Evolutionary conservation across 2,329 filamentous ascomycete genomes (phyloP).

Genomic region (Venturiaceae sp.): DNA sequence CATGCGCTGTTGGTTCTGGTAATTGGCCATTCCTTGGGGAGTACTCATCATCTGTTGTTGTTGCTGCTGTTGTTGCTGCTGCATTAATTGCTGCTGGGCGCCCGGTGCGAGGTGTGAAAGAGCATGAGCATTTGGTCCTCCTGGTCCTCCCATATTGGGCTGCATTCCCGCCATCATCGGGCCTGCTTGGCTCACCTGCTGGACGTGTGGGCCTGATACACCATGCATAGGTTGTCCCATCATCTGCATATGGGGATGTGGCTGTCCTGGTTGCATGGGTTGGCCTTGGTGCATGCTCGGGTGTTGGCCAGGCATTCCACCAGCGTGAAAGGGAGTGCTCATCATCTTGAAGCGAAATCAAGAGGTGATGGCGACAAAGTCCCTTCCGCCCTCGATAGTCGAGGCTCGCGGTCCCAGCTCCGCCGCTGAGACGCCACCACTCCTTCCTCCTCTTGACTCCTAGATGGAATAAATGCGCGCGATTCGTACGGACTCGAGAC

Average conservation of each 20-base stretch:
- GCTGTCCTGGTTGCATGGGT: conserved; percentile 54
- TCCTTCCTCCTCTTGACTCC: conserved; percentile 1
- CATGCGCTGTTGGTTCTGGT: conserved; percentile 44
- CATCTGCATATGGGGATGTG: conserved; percentile 51
- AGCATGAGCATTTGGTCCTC: conserved; percentile 53
- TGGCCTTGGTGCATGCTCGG: conserved; percentile 57
- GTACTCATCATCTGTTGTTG: conserved; percentile 29
- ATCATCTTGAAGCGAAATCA: conserved; percentile 21
- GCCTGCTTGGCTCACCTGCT: conserved; percentile 60
- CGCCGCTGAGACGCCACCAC: conserved; percentile 4
- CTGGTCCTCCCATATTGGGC: conserved; percentile 47
- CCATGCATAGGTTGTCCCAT: conserved; percentile 62
- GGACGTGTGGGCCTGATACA: conserved; percentile 60
- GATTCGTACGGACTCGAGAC: neutral
- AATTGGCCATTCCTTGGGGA: conserved; percentile 11
- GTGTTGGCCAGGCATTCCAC: conserved; percentile 53
- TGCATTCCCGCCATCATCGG: conserved; percentile 68
- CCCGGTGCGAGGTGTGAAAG: conserved; percentile 57
- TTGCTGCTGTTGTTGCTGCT: conserved; percentile 34
- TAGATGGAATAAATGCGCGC: neutral
- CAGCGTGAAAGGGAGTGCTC: conserved; percentile 59
- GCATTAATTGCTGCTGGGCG: conserved; percentile 38
- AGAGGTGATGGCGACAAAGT: neutral
- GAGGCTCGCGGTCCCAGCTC: conserved; percentile 6
- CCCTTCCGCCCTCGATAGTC: neutral